Conservation (phyloP, 768 basidiomycete species). For the Austroboletus eburneus region DNA sequence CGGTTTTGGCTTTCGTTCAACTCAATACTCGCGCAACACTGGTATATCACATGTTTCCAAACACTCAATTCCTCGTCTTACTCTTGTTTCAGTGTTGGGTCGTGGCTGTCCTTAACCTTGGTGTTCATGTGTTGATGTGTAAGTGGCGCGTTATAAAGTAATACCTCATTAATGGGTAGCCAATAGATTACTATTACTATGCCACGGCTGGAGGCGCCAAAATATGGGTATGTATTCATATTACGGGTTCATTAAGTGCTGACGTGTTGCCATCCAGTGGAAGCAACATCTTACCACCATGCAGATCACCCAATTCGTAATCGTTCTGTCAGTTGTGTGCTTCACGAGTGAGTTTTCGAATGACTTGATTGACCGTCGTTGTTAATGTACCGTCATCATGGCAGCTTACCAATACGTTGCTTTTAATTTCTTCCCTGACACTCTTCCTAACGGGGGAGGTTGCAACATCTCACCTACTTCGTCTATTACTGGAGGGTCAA, state of each 20-base stretch:
- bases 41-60: slow-evolving; percentile 37
- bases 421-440: slow-evolving; percentile 14
- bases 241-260: neutral
- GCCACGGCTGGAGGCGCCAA: slow-evolving; percentile 69
- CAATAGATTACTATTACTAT: slow-evolving; percentile 93
- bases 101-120: slow-evolving; percentile 81
- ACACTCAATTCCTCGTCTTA: neutral
- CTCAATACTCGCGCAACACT: slow-evolving; percentile 86
- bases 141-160: slow-evolving; percentile 29
- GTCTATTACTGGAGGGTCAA: slow-evolving; percentile 4
- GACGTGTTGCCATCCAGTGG: slow-evolving; percentile 10
- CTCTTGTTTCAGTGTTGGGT: slow-evolving; percentile 72
- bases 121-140: slow-evolving; percentile 97
- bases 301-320: slow-evolving; percentile 21
- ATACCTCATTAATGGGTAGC: slow-evolving; percentile 1
- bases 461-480: slow-evolving; percentile 13
- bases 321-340: slow-evolving; percentile 8
- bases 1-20: slow-evolving; percentile 88
- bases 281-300: slow-evolving; percentile 23
- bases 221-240: slow-evolving; percentile 10
- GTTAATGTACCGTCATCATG: neutral
- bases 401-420: slow-evolving; percentile 19
- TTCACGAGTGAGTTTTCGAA: slow-evolving; percentile 11
- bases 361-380: neutral
- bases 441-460: slow-evolving; percentile 16